These are phyloP conservation scores for Metschnikowia continentalis DNA, from an alignment of 805 yeast species.

Conservation along the genomic window DNA sequence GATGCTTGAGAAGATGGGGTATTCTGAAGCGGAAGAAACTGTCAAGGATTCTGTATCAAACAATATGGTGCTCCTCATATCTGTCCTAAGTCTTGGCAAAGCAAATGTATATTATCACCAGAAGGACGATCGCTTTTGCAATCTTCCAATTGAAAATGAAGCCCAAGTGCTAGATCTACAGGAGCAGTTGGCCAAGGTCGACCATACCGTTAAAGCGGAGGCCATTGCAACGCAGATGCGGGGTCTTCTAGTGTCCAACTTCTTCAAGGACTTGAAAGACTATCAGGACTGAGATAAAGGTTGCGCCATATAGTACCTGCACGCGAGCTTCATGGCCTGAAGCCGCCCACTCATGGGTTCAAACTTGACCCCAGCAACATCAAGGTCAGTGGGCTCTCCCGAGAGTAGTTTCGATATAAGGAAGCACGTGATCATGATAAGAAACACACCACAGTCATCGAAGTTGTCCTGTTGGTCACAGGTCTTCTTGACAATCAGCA, in stretches of 20 bases:
- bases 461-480: conserved; percentile 63
- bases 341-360: conserved; percentile 37
- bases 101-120: conserved; percentile 25
- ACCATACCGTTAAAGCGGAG: conserved; percentile 21
- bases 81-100: conserved; percentile 27
- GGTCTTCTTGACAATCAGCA: conserved; percentile 27
- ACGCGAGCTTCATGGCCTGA: conserved; percentile 10
- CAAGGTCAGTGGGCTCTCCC: conserved; percentile 31
- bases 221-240: conserved; percentile 26
- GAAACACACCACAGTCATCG: conserved; percentile 59
- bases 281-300: background rate
- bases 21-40: conserved; percentile 10
- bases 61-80: conserved; percentile 21
- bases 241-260: conserved; percentile 6
- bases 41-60: conserved; percentile 15
- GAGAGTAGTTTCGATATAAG: conserved; percentile 26
- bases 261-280: background rate
- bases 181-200: conserved; percentile 12
- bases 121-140: conserved; percentile 23
- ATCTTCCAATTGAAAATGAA: conserved; percentile 11
- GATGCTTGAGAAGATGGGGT: conserved; percentile 27
- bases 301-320: background rate
- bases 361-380: conserved; percentile 37
- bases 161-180: conserved; percentile 14
- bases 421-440: conserved; percentile 37